These are phyloP conservation scores for Cutaneotrichosporon sp. DNA, from an alignment of 1,284 basidiomycete species.

Conservation along the genomic window DNA sequence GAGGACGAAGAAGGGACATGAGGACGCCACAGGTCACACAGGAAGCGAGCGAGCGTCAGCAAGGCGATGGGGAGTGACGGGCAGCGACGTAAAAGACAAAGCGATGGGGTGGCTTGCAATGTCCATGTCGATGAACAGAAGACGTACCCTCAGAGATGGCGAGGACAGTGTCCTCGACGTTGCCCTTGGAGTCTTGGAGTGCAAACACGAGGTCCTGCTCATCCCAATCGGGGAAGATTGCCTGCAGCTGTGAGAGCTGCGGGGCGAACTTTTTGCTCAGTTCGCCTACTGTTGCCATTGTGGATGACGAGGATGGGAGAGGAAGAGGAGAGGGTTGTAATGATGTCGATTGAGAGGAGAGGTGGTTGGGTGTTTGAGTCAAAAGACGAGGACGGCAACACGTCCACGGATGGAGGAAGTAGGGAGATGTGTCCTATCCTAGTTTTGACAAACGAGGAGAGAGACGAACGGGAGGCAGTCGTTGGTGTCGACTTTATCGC, in stretches of 20 bases:
- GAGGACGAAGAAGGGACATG: background rate
- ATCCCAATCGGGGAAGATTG: conserved; percentile 49
- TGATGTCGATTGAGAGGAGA: background rate
- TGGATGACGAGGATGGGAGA: conserved; percentile 4
- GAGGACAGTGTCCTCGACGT: conserved; percentile 46
- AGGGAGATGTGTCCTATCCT: no score
- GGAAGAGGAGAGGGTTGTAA: background rate
- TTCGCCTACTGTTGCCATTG: conserved; percentile 41
- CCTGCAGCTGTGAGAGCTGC: conserved; percentile 41
- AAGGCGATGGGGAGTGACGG: no score
- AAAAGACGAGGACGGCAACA: no score
- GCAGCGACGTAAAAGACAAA: background rate
- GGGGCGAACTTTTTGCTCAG: conserved; percentile 40
- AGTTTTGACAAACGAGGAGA: no score
- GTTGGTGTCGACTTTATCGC: no score
- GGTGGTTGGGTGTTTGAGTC: no score
- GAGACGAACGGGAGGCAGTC: no score
- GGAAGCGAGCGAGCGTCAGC: conserved; percentile 6
- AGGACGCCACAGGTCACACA: background rate
- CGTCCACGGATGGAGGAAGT: no score
- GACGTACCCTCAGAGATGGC: conserved; percentile 48
- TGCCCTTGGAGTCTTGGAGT: conserved; percentile 47
- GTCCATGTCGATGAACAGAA: background rate
- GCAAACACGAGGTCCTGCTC: conserved; percentile 43
- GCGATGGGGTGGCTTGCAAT: no score